phyloP scores from a whole-genome alignment of 352 stramenopile genomes.

The Globisporangium echinulatum region DNA sequence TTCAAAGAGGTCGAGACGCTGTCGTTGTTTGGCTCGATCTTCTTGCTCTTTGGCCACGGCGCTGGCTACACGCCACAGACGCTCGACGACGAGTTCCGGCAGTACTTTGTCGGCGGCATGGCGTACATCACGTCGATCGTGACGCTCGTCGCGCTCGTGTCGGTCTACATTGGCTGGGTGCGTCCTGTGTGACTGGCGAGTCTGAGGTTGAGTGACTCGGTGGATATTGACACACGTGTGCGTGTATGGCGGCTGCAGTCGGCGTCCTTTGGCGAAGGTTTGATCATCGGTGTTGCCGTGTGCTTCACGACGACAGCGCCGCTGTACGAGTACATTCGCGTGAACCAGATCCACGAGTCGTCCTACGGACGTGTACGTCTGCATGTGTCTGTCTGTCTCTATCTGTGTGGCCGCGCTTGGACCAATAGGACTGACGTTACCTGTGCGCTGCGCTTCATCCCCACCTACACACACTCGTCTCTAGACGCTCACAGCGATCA shows the following conservation, averaged over 20 bases:
- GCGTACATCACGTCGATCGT: conserved; percentile 71
- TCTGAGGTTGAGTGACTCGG: background rate
- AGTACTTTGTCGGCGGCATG: conserved; percentile 66
- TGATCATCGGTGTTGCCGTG: conserved; percentile 72
- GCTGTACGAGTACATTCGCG: conserved; percentile 75
- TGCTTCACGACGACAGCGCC: conserved; percentile 82
- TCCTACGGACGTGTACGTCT: conserved; percentile 61
- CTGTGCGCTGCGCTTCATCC: background rate
- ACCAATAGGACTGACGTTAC: too few relatives aligned
- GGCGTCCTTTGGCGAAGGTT: conserved; percentile 59
- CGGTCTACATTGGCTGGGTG: conserved; percentile 68
- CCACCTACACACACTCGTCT: background rate
- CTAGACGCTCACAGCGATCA: conserved; percentile 79
- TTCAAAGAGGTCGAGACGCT: conserved; percentile 92
- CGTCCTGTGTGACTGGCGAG: background rate
- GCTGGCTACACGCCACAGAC: conserved; percentile 64
- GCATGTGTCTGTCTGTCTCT: background rate
- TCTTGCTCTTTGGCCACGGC: conserved; percentile 89
- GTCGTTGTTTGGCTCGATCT: conserved; percentile 91
- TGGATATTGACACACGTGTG: background rate
- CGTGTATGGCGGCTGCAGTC: conserved; percentile 22
- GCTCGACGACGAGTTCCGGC: conserved; percentile 59
- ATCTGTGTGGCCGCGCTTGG: background rate
- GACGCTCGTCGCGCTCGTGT: conserved; percentile 59
- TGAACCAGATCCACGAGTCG: conserved; percentile 76